phyloP scores from a whole-genome alignment of 2,329 filamentous ascomycete species.

The Cercospora sesami region DNA sequence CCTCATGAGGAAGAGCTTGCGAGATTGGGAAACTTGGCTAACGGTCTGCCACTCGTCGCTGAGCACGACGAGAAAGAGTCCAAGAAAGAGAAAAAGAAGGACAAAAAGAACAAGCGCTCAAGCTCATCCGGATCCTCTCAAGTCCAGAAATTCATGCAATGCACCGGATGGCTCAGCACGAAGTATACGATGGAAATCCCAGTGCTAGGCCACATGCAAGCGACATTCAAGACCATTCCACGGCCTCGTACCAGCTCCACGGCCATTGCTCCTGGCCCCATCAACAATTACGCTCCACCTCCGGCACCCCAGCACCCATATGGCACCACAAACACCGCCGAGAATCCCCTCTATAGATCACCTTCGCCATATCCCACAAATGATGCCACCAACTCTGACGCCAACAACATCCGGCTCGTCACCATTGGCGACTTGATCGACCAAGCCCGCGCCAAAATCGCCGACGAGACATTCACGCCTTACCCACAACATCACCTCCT shows the following conservation, averaged over 20 bases:
- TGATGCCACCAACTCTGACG: background rate
- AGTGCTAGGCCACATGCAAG: constrained; percentile 8
- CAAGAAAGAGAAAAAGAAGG: background rate
- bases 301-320: background rate
- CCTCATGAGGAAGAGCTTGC: constrained; percentile 20
- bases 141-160: constrained; percentile 19
- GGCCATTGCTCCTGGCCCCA: background rate
- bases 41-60: background rate
- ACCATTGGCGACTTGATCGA: constrained; percentile 17
- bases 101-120: background rate
- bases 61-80: background rate
- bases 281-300: background rate
- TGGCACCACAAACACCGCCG: background rate
- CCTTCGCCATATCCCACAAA: background rate
- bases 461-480: constrained; percentile 16
- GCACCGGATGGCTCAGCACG: constrained; percentile 17
- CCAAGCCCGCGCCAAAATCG: constrained; percentile 5
- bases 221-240: constrained; percentile 9
- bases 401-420: constrained; percentile 7
- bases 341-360: background rate
- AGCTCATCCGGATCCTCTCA: background rate
- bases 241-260: constrained; percentile 1
- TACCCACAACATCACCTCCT: constrained; percentile 17
- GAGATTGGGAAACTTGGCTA: constrained; percentile 7
- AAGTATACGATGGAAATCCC: constrained; percentile 19